Conservation (phyloP, 768 basidiomycete genomes). For the Lyophyllum atratum region DNA sequence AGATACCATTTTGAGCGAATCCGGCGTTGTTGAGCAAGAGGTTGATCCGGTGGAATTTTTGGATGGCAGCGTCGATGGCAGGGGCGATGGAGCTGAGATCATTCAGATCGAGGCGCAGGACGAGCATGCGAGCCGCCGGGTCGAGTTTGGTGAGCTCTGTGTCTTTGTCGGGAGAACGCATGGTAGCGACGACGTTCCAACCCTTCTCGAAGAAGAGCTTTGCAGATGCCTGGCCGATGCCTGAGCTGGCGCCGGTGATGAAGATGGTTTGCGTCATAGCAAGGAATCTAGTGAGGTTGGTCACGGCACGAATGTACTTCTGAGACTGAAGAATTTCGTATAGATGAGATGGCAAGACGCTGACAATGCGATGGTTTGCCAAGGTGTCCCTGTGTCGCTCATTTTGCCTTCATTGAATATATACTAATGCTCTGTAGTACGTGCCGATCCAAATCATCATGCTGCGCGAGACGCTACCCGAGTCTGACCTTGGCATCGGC, state of each 20-base stretch:
- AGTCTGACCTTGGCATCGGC: too few relatives aligned
- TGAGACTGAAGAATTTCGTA: too few relatives aligned
- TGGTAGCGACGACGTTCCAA: conserved; percentile 3
- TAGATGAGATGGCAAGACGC: too few relatives aligned
- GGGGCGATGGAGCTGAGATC: neutral
- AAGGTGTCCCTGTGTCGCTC: too few relatives aligned
- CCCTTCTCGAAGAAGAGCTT: neutral
- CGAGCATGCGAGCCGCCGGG: neutral
- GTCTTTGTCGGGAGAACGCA: neutral
- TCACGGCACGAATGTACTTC: too few relatives aligned
- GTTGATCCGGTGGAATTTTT: neutral
- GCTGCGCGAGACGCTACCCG: too few relatives aligned
- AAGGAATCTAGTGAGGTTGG: too few relatives aligned
- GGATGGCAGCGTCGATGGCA: neutral
- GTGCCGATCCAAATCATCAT: too few relatives aligned
- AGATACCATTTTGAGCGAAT: neutral
- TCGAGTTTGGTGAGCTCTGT: neutral
- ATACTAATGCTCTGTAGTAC: too few relatives aligned
- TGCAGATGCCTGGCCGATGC: neutral
- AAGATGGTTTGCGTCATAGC: neutral
- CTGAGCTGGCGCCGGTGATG: conserved; percentile 1
- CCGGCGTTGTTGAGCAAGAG: neutral
- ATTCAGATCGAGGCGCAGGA: neutral
- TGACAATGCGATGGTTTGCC: too few relatives aligned
- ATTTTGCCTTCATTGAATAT: too few relatives aligned